Evolutionary conservation across 139 green algal genomes (phyloP), one percentile per base, ranked within the genome.

Genomic region (Protoeuglena noctilucae): DNA sequence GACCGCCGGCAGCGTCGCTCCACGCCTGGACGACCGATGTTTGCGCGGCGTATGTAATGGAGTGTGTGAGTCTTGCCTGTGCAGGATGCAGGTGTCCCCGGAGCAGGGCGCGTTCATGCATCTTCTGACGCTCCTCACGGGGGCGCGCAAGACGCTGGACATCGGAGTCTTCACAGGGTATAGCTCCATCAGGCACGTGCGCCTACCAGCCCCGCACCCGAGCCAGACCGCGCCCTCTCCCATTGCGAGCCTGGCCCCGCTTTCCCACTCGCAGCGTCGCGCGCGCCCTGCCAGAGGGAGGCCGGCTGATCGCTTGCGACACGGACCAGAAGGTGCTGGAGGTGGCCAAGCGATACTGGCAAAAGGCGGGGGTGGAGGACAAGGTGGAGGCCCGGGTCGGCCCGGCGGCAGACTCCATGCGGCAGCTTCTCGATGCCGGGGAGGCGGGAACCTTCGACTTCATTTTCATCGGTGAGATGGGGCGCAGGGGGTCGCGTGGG

Each of bases 81-180:
- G 17, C 7, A 54, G 21, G 22, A 46, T 47, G 40, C 51, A 73
- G 53, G 70, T 82, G 30, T 66, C 80, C 0, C 82, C 83, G 3
- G 87, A 96, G 64, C 83, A 94, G 62, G 84, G 80, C 0, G 51
- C 64, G 19, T 76, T 94, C 29, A 51, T 96, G 58, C 52, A 51
- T 0, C 64, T 86, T 66, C 70, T 94, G 23, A 68, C 85, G 28
- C 49, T 78, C 53, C 48, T 84, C 16, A 64, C 78, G 12, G 63
- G 73, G 0, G 81, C 65, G 0, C 48, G 19, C 24, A 43, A 60
- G 1, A 64, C 72, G 16, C 56, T 85, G 4, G 75, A 86, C 51
- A 53, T 91, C 7, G 82, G 82, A 2, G 74, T 87, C 0, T 96
- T 91, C 73, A 95, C 88, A 1, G 88, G 87, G 2, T 93, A 94